Percentiles rank a stretch among this genome's conserved stretches.
phyloP scores from a whole-genome alignment of 2,329 filamentous ascomycete species.

The Colletotrichum somersetense region DNA sequence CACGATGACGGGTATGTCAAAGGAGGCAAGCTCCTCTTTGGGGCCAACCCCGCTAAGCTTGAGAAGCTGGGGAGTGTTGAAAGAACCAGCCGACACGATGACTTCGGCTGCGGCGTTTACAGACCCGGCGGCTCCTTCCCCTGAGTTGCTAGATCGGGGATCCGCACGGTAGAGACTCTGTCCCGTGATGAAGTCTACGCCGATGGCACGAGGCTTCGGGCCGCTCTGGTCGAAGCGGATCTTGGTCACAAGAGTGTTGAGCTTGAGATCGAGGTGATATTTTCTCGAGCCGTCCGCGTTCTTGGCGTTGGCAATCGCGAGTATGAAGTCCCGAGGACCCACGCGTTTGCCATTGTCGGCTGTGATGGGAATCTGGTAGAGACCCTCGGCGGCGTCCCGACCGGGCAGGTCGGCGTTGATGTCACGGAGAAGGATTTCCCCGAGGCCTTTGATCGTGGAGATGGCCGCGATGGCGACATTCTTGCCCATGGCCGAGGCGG shows the following conservation, averaged over 20 bases:
- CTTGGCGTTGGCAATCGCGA: conserved; percentile 60
- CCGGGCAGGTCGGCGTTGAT: conserved; percentile 47
- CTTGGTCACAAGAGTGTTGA: conserved; percentile 57
- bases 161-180: conserved; percentile 58
- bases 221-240: conserved; percentile 54
- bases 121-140: conserved; percentile 43
- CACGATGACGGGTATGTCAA: conserved; percentile 64
- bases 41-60: conserved; percentile 61
- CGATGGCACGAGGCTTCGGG: conserved; percentile 53
- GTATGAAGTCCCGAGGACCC: conserved; percentile 64
- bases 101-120: conserved; percentile 57
- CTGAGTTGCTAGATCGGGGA: conserved; percentile 51
- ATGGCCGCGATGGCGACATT: conserved; percentile 44
- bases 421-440: conserved; percentile 47
- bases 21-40: conserved; percentile 51
- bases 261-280: conserved; percentile 53
- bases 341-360: conserved; percentile 58
- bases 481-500: conserved; percentile 49
- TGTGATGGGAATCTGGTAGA: conserved; percentile 67
- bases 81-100: conserved; percentile 61
- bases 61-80: conserved; percentile 61
- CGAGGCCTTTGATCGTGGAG: conserved; percentile 46
- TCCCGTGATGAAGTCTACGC: conserved; percentile 58
- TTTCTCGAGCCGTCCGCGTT: conserved; percentile 60
- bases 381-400: conserved; percentile 42